A percentile compares a stretch with the other conserved stretches of the same genome.
Conservation (phyloP, 108 stramenopile species). For the Skeletonema grethae region DNA sequence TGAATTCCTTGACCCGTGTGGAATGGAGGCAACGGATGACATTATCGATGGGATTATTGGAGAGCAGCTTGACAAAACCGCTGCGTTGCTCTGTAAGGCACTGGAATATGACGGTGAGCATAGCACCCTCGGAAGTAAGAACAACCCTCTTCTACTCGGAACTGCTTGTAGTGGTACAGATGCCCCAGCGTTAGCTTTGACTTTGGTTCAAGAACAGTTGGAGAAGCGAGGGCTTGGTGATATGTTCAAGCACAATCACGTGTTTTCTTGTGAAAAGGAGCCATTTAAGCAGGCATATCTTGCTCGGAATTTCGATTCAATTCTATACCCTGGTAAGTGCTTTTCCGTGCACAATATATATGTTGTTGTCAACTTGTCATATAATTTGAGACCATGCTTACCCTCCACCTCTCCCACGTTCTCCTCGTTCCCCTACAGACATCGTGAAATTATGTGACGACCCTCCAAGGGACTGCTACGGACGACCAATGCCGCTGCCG, state of each 20-base stretch:
- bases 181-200: conserved; percentile 76
- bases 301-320: conserved; percentile 66
- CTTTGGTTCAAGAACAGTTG: conserved; percentile 63
- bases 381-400: not conserved
- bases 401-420: not conserved
- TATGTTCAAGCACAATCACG: conserved; percentile 53
- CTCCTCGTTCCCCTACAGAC: conserved; percentile 4
- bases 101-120: not conserved
- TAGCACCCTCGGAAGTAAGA: conserved; percentile 28
- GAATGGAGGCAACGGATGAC: conserved; percentile 78
- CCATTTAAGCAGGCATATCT: conserved; percentile 83
- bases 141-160: conserved; percentile 47
- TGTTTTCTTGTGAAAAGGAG: conserved; percentile 77
- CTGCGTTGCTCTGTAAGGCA: conserved; percentile 50
- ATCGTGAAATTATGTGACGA: conserved; percentile 69
- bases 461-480: conserved; percentile 69
- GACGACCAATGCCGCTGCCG: conserved; percentile 52
- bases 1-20: conserved; percentile 69
- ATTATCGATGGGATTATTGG: conserved; percentile 67
- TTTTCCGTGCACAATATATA: too few relatives aligned
- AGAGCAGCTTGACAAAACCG: conserved; percentile 53
- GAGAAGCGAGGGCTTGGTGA: conserved; percentile 38
- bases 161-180: conserved; percentile 84
- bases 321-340: conserved; percentile 56
- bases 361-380: not conserved